Base-by-base conservation (phyloP, 805 yeast genomes). In the Blastobotrys chiropterorum region DNA sequence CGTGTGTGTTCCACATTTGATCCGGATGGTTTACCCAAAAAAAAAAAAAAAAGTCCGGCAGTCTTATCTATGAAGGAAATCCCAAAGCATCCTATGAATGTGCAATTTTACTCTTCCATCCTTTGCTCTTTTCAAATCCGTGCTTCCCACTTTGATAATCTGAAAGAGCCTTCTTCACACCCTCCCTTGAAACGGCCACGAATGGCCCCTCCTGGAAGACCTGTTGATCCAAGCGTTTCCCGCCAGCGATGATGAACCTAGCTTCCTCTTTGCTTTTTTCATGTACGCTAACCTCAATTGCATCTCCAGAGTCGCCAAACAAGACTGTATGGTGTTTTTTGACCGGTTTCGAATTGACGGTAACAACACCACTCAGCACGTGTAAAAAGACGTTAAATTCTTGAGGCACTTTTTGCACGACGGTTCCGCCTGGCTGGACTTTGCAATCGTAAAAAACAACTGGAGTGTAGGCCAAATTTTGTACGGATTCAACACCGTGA, bases 171-270 rank as follows among this genome's bases (percentile, higher is more conserved):
- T 84, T 69, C 57, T 80, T 75, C 54, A 90, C 83, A 56, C 79
- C 80, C 49, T 81, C 85, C 51, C 75, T 74, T 19, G 84, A 71
- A 5, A 86, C 79, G 55, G 86, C 92, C 15, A 90, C 97, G 64
- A 90, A 90, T 13, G 97, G 97, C 15, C 97, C 97, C 64, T 89
- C 84, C 65, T 90, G 96, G 31, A 87, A 85, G 51, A 85, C 75
- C 15, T 81, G 79, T 71, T 89, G 96, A 59, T 86, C 78, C 52
- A 87, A 70, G 17, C 78, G 77, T 64, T 85, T 69, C 52, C 96
- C 96, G 31, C 89, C 94, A 56, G 88, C 72, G 15, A 88, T 57
- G 3, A 85, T 82, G 62, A 88, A 82, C 59, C 83, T 81, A 1
- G 88, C 70, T 34, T 70, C 72, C 38, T 72, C 70, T 7, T 43